Percentiles rank a stretch among this genome's conserved stretches.
These are phyloP conservation scores for Patellifolia procumbens DNA, from an alignment of 179 eudicot genomes.

Conservation along the genomic window DNA sequence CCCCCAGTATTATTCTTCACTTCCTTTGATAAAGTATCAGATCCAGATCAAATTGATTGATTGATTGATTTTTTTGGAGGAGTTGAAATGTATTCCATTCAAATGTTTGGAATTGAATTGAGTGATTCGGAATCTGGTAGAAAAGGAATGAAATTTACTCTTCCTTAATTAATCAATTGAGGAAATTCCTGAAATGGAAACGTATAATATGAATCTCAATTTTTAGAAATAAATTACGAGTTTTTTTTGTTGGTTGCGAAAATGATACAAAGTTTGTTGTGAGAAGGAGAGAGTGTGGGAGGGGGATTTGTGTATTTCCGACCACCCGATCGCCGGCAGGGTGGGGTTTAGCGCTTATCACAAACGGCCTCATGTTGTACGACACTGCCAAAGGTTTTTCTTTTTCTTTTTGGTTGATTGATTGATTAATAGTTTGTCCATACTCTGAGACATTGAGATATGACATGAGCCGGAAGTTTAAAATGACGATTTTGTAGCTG, in stretches of 20 bases:
- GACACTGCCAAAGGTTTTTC: no score
- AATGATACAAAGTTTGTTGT: neutral
- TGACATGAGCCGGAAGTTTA: no score
- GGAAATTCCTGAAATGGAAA: neutral
- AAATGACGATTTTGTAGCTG: no score
- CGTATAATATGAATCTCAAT: neutral
- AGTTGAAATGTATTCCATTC: neutral
- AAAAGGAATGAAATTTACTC: no score
- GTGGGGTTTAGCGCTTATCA: neutral
- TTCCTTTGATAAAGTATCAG: neutral
- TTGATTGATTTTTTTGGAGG: neutral
- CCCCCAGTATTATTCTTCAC: conserved; percentile 39
- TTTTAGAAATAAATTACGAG: neutral
- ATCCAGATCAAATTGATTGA: neutral
- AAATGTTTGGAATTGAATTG: neutral
- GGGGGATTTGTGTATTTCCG: neutral
- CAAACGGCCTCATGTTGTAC: neutral
- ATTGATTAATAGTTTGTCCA: no score
- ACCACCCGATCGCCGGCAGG: neutral
- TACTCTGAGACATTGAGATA: no score
- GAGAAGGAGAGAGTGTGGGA: neutral
- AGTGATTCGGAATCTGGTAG: no score
- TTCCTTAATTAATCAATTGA: neutral
- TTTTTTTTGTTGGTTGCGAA: no score
- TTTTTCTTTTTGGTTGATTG: no score